Conservation (phyloP, 1,139 yeast genomes). For the Taiozyma onychis region DNA sequence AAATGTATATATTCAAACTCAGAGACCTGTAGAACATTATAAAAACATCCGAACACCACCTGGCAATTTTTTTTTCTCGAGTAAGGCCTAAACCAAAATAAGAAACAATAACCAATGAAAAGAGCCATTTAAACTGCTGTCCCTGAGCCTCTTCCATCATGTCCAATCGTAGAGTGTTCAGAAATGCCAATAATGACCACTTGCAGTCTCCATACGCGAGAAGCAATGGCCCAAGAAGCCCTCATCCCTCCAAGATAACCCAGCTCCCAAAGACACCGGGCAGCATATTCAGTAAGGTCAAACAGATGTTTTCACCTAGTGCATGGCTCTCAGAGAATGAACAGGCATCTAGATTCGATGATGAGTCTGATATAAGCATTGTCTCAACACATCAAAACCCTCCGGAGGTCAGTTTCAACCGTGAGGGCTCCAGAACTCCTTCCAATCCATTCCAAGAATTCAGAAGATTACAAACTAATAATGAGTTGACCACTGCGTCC, state of each 20-base stretch:
- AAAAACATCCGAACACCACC: conserved; percentile 3
- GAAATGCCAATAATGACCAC: conserved; percentile 4
- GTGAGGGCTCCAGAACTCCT: conserved; percentile 4
- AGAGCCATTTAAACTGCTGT: neutral
- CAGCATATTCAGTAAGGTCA: conserved; percentile 20
- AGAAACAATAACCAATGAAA: neutral
- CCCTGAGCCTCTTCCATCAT: neutral
- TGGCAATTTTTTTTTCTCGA: neutral
- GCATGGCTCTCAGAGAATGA: conserved; percentile 9
- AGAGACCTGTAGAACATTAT: neutral
- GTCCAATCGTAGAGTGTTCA: neutral
- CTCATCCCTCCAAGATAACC: neutral
- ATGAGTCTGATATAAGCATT: neutral
- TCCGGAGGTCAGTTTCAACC: neutral
- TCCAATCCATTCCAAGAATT: conserved; percentile 19
- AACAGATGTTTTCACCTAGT: conserved; percentile 21
- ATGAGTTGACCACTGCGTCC: conserved; percentile 14
- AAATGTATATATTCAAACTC: neutral
- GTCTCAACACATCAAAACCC: neutral
- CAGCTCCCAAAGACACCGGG: conserved; percentile 14
- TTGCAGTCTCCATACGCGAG: conserved; percentile 13
- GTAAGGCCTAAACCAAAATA: neutral
- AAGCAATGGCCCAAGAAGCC: neutral
- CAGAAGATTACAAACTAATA: conserved; percentile 9
- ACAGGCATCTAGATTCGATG: neutral